Conservation (phyloP, 805 yeast genomes). For the Candida sonorensis region DNA sequence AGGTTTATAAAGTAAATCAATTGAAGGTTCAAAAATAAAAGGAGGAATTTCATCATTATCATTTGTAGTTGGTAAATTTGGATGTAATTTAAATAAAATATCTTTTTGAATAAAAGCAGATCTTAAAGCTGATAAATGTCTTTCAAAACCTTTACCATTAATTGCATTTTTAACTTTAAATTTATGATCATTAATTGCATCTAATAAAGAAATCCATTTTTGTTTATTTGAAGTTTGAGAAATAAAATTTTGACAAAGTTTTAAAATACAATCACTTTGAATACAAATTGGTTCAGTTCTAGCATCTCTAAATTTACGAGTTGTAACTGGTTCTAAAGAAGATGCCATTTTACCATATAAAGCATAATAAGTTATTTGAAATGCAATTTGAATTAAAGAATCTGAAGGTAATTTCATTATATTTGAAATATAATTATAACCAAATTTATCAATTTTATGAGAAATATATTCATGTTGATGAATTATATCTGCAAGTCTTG, state of each 20-base stretch:
- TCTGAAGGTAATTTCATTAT: conserved; percentile 40
- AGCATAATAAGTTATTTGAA: conserved; percentile 50
- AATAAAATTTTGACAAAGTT: conserved; percentile 56
- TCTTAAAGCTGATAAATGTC: conserved; percentile 61
- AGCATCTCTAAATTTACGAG: conserved; percentile 59
- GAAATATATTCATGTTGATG: conserved; percentile 52
- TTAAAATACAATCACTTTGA: conserved; percentile 46
- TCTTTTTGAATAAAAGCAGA: conserved; percentile 48
- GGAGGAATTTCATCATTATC: conserved; percentile 30
- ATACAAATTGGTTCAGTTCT: conserved; percentile 65
- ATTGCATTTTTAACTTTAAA: conserved; percentile 43
- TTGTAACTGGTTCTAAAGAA: conserved; percentile 46
- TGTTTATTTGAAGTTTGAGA: conserved; percentile 40
- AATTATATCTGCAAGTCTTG: conserved; percentile 50
- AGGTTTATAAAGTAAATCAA: conserved; percentile 30
- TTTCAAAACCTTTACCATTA: conserved; percentile 62
- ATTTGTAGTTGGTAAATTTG: conserved; percentile 28
- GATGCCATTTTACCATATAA: conserved; percentile 42
- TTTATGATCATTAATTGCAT: conserved; percentile 47
- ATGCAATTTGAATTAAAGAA: conserved; percentile 43
- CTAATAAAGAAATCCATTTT: conserved; percentile 44
- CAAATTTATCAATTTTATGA: conserved; percentile 20
- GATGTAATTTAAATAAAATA: conserved; percentile 37
- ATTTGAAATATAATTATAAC: conserved; percentile 28
- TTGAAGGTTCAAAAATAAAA: conserved; percentile 35